A percentile compares a stretch with the other conserved stretches of the same genome.
phyloP scores from a whole-genome alignment of 2,329 filamentous ascomycete genomes.

The Neonectria neomacrospora region DNA sequence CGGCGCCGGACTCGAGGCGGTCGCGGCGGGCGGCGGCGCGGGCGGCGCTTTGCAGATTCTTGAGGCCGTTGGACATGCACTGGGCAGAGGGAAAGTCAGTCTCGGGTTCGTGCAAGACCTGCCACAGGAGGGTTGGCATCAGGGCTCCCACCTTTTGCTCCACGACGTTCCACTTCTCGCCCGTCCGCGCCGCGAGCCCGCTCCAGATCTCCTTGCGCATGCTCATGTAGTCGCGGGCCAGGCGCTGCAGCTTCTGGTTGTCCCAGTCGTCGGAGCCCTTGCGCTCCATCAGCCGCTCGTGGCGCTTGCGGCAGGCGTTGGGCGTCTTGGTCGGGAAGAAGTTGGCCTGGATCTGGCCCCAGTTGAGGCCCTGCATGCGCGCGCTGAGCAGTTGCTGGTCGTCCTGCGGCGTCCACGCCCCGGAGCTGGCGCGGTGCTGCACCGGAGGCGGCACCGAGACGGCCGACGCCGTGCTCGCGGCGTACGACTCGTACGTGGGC shows the following conservation, averaged over 20 bases:
- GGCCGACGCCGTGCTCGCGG: conserved; percentile 47
- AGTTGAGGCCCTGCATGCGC: conserved; percentile 81
- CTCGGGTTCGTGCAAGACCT: background rate
- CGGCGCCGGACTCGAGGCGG: conserved; percentile 61
- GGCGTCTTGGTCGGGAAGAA: conserved; percentile 82
- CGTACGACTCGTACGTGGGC: conserved; percentile 54
- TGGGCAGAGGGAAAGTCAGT: conserved; percentile 49
- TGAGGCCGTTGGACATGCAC: conserved; percentile 87
- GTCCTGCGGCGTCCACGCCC: conserved; percentile 78
- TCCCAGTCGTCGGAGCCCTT: conserved; percentile 83
- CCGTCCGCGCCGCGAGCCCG: conserved; percentile 74
- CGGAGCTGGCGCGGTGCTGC: conserved; percentile 68
- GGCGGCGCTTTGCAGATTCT: conserved; percentile 78
- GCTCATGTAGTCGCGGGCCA: conserved; percentile 83
- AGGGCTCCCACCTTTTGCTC: conserved; percentile 66
- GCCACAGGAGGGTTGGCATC: background rate
- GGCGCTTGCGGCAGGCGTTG: conserved; percentile 89
- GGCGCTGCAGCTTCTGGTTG: conserved; percentile 75
- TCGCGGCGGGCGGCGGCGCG: conserved; percentile 74
- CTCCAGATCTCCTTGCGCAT: conserved; percentile 86
- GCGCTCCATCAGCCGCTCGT: conserved; percentile 85
- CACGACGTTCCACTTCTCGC: conserved; percentile 84
- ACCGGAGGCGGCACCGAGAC: conserved; percentile 54
- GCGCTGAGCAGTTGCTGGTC: conserved; percentile 79
- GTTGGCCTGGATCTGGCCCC: conserved; percentile 80